A percentile compares a stretch with the other conserved stretches of the same genome.
Evolutionary conservation across 2,329 filamentous ascomycete species (phyloP).

Genomic region (Alternaria angustiovoidea): DNA sequence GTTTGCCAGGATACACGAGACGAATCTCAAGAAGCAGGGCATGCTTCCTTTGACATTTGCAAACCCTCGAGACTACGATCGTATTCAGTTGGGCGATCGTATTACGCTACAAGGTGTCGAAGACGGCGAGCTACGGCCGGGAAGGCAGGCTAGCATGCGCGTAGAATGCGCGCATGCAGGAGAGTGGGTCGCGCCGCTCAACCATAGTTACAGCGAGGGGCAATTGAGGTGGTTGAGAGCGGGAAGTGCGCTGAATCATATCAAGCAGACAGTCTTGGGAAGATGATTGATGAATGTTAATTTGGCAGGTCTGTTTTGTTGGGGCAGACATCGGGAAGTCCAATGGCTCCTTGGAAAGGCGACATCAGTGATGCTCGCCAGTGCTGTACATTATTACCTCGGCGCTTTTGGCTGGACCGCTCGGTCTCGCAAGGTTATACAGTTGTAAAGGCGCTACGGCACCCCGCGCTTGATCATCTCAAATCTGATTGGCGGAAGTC

Average conservation of each 20-base stretch:
- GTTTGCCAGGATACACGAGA: slow-evolving; percentile 23
- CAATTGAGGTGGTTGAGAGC: slow-evolving; percentile 47
- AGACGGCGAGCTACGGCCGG: slow-evolving; percentile 31
- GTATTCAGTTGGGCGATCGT: slow-evolving; percentile 25
- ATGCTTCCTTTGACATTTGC: slow-evolving; percentile 39
- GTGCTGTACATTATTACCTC: background rate
- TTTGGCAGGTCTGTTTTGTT: background rate
- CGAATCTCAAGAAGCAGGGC: slow-evolving; percentile 43
- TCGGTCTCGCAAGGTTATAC: background rate
- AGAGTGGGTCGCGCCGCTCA: slow-evolving; percentile 41
- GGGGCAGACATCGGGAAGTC: background rate
- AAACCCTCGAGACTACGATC: slow-evolving; percentile 27
- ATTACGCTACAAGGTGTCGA: slow-evolving; percentile 29
- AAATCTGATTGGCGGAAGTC: slow-evolving; percentile 9
- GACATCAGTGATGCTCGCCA: background rate
- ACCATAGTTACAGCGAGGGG: slow-evolving; percentile 45
- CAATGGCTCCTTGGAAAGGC: background rate
- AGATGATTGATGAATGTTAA: background rate
- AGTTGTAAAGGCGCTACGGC: slow-evolving; percentile 8
- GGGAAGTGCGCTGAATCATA: slow-evolving; percentile 49
- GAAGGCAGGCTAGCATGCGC: slow-evolving; percentile 41
- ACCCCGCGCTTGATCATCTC: slow-evolving; percentile 11
- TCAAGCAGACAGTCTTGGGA: slow-evolving; percentile 15
- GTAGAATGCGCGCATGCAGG: slow-evolving; percentile 34
- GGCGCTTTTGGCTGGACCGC: slow-evolving; percentile 3